Evolutionary conservation across 31 red algal genomes (phyloP), one percentile per base, ranked within the genome.

Genomic region (Asparagopsis taxiformis): DNA sequence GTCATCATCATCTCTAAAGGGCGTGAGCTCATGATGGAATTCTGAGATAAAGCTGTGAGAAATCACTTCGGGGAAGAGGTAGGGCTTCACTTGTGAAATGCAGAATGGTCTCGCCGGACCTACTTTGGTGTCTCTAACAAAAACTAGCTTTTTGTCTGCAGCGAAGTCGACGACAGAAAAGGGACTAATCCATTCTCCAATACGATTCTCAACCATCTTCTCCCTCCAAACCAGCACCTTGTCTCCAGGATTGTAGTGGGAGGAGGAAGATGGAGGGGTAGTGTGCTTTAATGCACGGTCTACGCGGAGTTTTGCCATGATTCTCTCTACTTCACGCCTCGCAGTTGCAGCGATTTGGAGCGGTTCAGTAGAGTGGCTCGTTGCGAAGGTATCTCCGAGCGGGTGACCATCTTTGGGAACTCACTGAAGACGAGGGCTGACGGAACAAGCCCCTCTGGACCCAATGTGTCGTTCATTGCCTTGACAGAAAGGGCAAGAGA

Each of bases 201-300:
- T 58, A 8, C 54, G 7, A n/a, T 58, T 58, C 9, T 58, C 25
- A 7, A 58, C 19, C 7, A 58, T 29, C n/a, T 58, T 58, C 54
- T 72, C 68, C 0, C 68, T 54, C 68, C 68, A 72, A 9, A 51
- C 10, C 4, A 72, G 68, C 13, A 72, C 41, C 22, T 56, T 0
- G 23, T 72, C 32, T 4, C 50, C 68, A 55, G 39, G 19, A 4
- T 24, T 38, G 32, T 55, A 72, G 16, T 16, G 19, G 4, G 23
- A 19, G 33, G 53, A 17, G 3, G 43, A 22, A 6, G 49, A 43
- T 2, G 3, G 48, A 15, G 20, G 68, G 22, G 36, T 13, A 0
- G 31, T 23, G 19, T 44, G 63, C 3, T 34, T 25, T 17, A 67
- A 0, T 9, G n/a, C 63, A 24, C 48, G 51, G 17, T 44, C 28